Conservation (phyloP, 2,329 filamentous ascomycete species). For the Claviceps digitariae region DNA sequence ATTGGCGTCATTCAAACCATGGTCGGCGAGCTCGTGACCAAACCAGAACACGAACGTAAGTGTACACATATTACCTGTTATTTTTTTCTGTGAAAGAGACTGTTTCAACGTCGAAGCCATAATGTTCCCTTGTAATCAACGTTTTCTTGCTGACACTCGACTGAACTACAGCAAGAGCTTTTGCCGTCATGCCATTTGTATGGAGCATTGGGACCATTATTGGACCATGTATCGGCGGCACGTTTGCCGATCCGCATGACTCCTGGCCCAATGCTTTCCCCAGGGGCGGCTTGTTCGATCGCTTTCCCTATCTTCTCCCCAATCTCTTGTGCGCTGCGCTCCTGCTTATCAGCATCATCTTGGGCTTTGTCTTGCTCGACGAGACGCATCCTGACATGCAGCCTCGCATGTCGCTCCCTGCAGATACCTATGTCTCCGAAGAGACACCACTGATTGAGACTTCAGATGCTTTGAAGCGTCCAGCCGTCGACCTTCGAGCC, state of each 20-base stretch:
- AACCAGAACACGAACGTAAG: slow-evolving; percentile 75
- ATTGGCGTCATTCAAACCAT: slow-evolving; percentile 86
- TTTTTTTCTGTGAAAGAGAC: background rate
- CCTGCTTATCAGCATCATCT: slow-evolving; percentile 63
- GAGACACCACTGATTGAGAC: slow-evolving; percentile 65
- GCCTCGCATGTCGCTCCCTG: slow-evolving; percentile 32
- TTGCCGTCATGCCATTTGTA: slow-evolving; percentile 86
- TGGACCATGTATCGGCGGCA: slow-evolving; percentile 76
- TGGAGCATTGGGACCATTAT: slow-evolving; percentile 87
- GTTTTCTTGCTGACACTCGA: slow-evolving; percentile 8
- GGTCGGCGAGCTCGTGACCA: slow-evolving; percentile 76
- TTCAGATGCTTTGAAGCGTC: slow-evolving; percentile 59
- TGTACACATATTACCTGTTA: slow-evolving; percentile 12
- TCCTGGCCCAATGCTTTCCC: slow-evolving; percentile 63
- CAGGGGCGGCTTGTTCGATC: slow-evolving; percentile 53
- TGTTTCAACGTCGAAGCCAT: no score
- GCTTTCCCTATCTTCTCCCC: slow-evolving; percentile 76
- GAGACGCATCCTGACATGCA: slow-evolving; percentile 84
- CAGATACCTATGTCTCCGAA: slow-evolving; percentile 40
- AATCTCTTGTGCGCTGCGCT: slow-evolving; percentile 73
- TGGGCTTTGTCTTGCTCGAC: slow-evolving; percentile 68
- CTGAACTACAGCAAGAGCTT: slow-evolving; percentile 52
- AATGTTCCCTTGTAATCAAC: no score
- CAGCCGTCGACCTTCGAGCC: slow-evolving; percentile 58
- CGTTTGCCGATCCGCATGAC: slow-evolving; percentile 64